Conservation (phyloP, 768 basidiomycete genomes). For the Porpolomopsis calyptriformis region DNA sequence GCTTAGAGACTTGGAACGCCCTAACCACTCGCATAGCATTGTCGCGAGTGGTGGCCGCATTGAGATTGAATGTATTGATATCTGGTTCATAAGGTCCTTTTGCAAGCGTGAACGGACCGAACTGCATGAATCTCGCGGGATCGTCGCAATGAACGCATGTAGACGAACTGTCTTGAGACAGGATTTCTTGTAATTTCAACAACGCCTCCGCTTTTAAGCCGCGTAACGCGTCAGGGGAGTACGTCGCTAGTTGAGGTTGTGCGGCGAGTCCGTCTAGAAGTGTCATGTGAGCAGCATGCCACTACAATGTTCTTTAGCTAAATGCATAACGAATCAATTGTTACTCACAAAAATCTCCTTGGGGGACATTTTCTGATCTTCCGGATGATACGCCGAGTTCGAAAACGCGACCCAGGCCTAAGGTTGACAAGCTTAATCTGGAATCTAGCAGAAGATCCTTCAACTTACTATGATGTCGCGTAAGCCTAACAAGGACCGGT, state of each 20-base stretch:
- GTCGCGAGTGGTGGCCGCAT: slow-evolving; percentile 78
- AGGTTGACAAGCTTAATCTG: slow-evolving; percentile 3
- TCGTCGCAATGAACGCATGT: slow-evolving; percentile 23
- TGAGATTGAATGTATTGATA: slow-evolving; percentile 57
- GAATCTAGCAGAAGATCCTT: not conserved
- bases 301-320: slow-evolving; percentile 34
- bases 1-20: slow-evolving; percentile 82
- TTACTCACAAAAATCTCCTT: slow-evolving; percentile 58
- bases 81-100: slow-evolving; percentile 38
- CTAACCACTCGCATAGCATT: slow-evolving; percentile 85
- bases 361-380: slow-evolving; percentile 23
- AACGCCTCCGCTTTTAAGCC: slow-evolving; percentile 52
- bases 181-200: slow-evolving; percentile 42
- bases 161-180: slow-evolving; percentile 30
- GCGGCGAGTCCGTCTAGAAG: slow-evolving; percentile 83
- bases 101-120: slow-evolving; percentile 67
- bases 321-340: slow-evolving; percentile 6
- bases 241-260: slow-evolving; percentile 58
- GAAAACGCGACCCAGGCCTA: slow-evolving; percentile 93
- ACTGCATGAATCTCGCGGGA: slow-evolving; percentile 30
- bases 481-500: slow-evolving; percentile 59
- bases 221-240: slow-evolving; percentile 48
- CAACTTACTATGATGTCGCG: slow-evolving; percentile 76
- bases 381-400: slow-evolving; percentile 41
- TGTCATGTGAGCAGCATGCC: slow-evolving; percentile 89